Evolutionary conservation across 176 grass and related monocot genomes (phyloP).

Genomic region (Elymus sibiricus): DNA sequence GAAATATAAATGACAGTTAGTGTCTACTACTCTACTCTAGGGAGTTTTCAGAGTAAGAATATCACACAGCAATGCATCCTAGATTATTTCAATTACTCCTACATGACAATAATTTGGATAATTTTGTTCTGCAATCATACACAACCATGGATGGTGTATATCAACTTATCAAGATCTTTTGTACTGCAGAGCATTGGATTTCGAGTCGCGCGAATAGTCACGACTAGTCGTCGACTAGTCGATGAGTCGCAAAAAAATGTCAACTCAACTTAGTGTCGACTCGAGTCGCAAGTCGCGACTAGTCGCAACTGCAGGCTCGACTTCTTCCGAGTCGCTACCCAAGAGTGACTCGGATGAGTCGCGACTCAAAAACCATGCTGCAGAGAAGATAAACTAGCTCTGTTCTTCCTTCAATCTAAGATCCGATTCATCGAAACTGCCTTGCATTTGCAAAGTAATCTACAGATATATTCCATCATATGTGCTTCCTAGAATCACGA

Average conservation of each 20-base stretch:
- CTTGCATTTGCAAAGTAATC: neutral
- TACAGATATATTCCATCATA: neutral
- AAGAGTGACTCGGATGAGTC: too few relatives aligned
- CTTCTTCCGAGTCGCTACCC: too few relatives aligned
- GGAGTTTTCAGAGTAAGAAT: constrained; percentile 9
- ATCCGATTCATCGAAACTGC: neutral
- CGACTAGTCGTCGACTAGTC: too few relatives aligned
- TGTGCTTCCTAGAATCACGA: neutral
- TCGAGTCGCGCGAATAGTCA: too few relatives aligned
- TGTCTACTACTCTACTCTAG: neutral
- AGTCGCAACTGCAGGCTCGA: too few relatives aligned
- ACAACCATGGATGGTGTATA: neutral
- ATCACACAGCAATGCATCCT: neutral
- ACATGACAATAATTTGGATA: neutral
- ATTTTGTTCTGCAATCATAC: constrained; percentile 7
- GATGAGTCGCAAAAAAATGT: too few relatives aligned
- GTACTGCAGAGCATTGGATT: constrained; percentile 1
- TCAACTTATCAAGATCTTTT: constrained; percentile 2
- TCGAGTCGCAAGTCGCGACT: too few relatives aligned
- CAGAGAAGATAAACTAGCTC: constrained; percentile 1
- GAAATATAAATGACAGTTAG: constrained; percentile 16
- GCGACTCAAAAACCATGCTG: too few relatives aligned
- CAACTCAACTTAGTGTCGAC: too few relatives aligned
- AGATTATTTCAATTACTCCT: neutral
- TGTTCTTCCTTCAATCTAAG: neutral